Conservation (phyloP, 2,329 filamentous ascomycete species). For the Pseudogymnoascus sp. region DNA sequence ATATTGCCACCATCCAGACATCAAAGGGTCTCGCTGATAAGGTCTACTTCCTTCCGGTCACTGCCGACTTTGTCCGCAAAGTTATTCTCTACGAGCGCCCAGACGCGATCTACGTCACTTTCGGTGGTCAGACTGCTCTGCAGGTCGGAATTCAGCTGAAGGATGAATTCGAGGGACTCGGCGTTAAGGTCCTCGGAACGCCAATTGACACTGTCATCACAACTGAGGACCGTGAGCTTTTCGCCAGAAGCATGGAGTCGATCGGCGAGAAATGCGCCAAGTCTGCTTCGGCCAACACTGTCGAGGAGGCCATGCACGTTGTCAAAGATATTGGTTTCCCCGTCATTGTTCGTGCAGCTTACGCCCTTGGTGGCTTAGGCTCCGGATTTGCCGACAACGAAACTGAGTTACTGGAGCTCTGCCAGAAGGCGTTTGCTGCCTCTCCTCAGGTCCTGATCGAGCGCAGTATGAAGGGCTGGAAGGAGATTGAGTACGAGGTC, state of each 20-base stretch:
- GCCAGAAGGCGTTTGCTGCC: constrained; percentile 88
- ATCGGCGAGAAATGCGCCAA: constrained; percentile 98
- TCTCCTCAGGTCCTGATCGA: constrained; percentile 96
- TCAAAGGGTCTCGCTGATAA: constrained; percentile 97
- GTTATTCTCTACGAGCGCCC: constrained; percentile 92
- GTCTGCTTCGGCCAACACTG: constrained; percentile 81
- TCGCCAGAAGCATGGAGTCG: constrained; percentile 95
- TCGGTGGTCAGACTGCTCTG: constrained; percentile 95
- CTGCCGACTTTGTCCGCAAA: constrained; percentile 93
- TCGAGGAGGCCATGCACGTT: constrained; percentile 80
- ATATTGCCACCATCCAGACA: constrained; percentile 97
- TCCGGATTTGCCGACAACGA: constrained; percentile 93
- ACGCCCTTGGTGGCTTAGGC: constrained; percentile 88
- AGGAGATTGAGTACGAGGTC: constrained; percentile 98
- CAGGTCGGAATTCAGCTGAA: constrained; percentile 95
- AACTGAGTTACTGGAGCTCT: constrained; percentile 73
- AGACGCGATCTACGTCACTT: constrained; percentile 95
- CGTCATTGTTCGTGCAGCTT: constrained; percentile 93
- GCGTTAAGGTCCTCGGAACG: constrained; percentile 90
- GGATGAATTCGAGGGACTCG: constrained; percentile 88
- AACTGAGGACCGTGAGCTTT: constrained; percentile 94
- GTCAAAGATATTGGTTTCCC: constrained; percentile 92
- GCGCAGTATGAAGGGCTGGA: constrained; percentile 99
- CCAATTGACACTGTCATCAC: constrained; percentile 98
- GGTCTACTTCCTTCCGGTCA: constrained; percentile 97